phyloP scores from a whole-genome alignment of 306 rosid species.

The Vigna nakashimae region DNA sequence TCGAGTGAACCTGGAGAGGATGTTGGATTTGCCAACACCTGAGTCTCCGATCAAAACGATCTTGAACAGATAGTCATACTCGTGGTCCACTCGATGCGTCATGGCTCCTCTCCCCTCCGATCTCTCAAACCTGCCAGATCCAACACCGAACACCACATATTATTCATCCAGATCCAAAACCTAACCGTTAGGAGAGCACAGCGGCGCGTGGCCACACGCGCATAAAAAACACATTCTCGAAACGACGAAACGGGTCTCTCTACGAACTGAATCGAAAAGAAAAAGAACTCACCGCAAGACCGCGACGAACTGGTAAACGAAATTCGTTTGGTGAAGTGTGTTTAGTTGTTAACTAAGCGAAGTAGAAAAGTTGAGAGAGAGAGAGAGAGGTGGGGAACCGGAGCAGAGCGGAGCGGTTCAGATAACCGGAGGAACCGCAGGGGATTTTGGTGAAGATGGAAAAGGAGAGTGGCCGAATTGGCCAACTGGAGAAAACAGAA shows the following conservation, averaged over 20 bases:
- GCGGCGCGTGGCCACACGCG: neutral
- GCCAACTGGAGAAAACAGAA: slow-evolving; percentile 52
- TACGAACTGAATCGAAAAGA: slow-evolving; percentile 15
- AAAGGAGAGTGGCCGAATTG: slow-evolving; percentile 44
- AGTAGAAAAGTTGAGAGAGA: neutral
- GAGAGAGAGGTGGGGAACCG: neutral
- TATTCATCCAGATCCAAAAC: slow-evolving; percentile 48
- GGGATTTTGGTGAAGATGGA: slow-evolving; percentile 20
- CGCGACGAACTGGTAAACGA: slow-evolving; percentile 11
- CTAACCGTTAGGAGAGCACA: neutral
- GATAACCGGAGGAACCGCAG: slow-evolving; percentile 42
- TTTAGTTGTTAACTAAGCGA: neutral
- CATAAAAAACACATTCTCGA: neutral
- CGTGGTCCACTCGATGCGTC: slow-evolving; percentile 97
- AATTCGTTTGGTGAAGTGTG: neutral
- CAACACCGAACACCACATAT: neutral
- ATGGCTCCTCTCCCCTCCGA: slow-evolving; percentile 64
- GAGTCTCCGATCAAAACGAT: slow-evolving; percentile 98
- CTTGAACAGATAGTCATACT: slow-evolving; percentile 95
- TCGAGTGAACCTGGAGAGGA: slow-evolving; percentile 94
- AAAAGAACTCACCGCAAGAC: slow-evolving; percentile 54
- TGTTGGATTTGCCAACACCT: slow-evolving; percentile 97
- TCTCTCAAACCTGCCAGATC: slow-evolving; percentile 59
- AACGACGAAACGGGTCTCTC: slow-evolving; percentile 46
- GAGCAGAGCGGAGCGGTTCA: slow-evolving; percentile 7